Evolutionary conservation across 2,329 filamentous ascomycete genomes (phyloP).

Genomic region (Sclerotinia glacialis): DNA sequence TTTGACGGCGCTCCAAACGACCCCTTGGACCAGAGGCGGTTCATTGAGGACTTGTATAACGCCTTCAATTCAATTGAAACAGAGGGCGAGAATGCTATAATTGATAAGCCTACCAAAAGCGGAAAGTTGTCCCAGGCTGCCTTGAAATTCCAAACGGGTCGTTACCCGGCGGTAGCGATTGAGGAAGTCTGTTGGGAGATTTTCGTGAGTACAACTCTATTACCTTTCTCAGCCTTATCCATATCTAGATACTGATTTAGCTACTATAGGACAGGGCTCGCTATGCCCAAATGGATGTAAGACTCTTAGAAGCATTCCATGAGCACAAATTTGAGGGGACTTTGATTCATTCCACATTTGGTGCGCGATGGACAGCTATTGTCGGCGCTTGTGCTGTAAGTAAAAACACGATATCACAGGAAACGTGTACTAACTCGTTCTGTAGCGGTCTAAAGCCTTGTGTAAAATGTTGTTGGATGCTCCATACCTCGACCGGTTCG

Average conservation of each 20-base stretch:
- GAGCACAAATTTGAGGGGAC: conserved; percentile 22
- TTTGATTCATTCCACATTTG: conserved; percentile 18
- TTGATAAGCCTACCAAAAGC: conserved; percentile 30
- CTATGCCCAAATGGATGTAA: conserved; percentile 21
- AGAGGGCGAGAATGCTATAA: conserved; percentile 18
- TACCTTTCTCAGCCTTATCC: not conserved
- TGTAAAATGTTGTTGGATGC: conserved; percentile 35
- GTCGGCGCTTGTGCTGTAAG: conserved; percentile 26
- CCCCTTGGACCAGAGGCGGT: not conserved
- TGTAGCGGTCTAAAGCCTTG: conserved; percentile 29
- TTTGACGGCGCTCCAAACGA: not conserved
- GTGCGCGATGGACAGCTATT: conserved; percentile 25
- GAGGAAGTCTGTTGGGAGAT: conserved; percentile 30
- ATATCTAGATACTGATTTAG: not conserved
- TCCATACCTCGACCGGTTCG: conserved; percentile 23
- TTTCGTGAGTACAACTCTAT: conserved; percentile 25
- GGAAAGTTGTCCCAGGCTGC: conserved; percentile 28
- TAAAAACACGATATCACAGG: not conserved
- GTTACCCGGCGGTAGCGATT: conserved; percentile 22
- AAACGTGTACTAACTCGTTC: not conserved
- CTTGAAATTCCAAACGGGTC: conserved; percentile 18
- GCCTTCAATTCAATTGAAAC: conserved; percentile 25
- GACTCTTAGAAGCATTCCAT: conserved; percentile 24
- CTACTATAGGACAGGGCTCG: conserved; percentile 20
- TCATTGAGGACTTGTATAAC: conserved; percentile 23